Percentiles rank a stretch among this genome's conserved stretches.
Evolutionary conservation across 2,329 filamentous ascomycete genomes (phyloP).

Genomic region (Juglanconis sp.): DNA sequence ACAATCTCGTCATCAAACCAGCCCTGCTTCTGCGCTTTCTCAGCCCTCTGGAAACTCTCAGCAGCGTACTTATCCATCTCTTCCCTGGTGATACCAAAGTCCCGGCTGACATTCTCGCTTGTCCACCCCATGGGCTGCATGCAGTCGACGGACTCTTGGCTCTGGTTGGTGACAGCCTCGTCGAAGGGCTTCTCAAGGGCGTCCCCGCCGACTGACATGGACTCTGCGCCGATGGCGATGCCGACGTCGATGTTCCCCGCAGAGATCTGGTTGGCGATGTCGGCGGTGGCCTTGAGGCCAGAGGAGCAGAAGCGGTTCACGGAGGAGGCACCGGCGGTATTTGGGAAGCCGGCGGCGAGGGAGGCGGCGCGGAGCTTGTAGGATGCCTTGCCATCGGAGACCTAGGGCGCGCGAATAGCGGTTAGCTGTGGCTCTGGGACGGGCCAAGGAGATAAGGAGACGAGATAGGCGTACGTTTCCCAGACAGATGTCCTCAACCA

Average conservation of each 20-base stretch:
- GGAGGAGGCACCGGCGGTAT: conserved; percentile 76
- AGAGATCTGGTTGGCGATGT: conserved; percentile 85
- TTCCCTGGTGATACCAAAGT: conserved; percentile 81
- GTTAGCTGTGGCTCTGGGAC: not conserved
- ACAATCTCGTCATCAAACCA: conserved; percentile 93
- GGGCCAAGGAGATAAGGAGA: not conserved
- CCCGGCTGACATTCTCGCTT: conserved; percentile 88
- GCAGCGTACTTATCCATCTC: conserved; percentile 81
- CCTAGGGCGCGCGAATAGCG: conserved; percentile 40
- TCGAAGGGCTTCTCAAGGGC: conserved; percentile 70
- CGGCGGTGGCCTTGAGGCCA: conserved; percentile 89
- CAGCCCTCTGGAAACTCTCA: conserved; percentile 83
- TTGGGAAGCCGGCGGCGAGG: conserved; percentile 89
- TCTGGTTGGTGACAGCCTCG: conserved; percentile 65
- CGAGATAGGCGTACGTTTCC: conserved; percentile 66
- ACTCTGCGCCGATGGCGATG: conserved; percentile 83
- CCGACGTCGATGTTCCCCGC: conserved; percentile 81
- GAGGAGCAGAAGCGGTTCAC: conserved; percentile 98
- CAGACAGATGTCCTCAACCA: conserved; percentile 86
- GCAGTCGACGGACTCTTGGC: conserved; percentile 79
- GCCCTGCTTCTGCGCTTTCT: conserved; percentile 84
- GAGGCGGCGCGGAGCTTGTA: conserved; percentile 88
- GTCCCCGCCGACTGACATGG: conserved; percentile 76
- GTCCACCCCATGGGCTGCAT: conserved; percentile 98
- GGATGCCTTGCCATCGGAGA: conserved; percentile 79